Base-by-base conservation (phyloP, 441 rosid genomes). In the Breynia disticha region DNA sequence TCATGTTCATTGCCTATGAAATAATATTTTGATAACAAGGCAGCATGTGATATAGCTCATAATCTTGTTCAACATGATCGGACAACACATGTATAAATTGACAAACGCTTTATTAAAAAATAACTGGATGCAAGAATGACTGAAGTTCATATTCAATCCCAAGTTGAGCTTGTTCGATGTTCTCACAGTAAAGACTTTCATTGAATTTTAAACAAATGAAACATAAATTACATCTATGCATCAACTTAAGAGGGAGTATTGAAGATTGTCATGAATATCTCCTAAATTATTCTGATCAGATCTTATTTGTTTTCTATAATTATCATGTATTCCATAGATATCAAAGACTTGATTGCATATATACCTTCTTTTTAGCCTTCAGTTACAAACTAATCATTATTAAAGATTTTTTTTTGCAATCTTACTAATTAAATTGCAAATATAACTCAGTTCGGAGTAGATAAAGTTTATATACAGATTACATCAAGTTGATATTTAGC, bases 21-120 rank as follows among this genome's bases (percentile, higher is more conserved):
- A 8, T 24, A 24, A 18, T 52, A 3, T 28, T 52, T 41, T 16
- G 44, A 37, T 19, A 52, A 52, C 35, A 52, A 52, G 16, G 10
- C 41, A 24, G 41, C 42, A 19, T 24, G 3, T 52, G 18, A 17
- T 18, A 37, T 52, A 11, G 1, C 42, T 52, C 55, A 52, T 32
- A 52, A 52, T 37, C 55, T 20, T 37, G 11, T 24, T 11, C 55
- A 24, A 15, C 55, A 52, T 52, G 55, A 52, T n/a, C 3, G 19
- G 18, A 37, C 55, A 7, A 52, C 24, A 13, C 44, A 52, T 37
- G 18, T 52, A 1, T 16, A 5, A 18, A 18, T 49, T 7, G 52
- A 49, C 20, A 11, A 16, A 49, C 16, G 20, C 16, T 49, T 49
- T 32, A 49, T 49, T 7, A 49, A 49, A 16, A 13, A 49, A 32